Conservation (phyloP, 2,329 filamentous ascomycete genomes). For the Colletotrichum noveboracense region DNA sequence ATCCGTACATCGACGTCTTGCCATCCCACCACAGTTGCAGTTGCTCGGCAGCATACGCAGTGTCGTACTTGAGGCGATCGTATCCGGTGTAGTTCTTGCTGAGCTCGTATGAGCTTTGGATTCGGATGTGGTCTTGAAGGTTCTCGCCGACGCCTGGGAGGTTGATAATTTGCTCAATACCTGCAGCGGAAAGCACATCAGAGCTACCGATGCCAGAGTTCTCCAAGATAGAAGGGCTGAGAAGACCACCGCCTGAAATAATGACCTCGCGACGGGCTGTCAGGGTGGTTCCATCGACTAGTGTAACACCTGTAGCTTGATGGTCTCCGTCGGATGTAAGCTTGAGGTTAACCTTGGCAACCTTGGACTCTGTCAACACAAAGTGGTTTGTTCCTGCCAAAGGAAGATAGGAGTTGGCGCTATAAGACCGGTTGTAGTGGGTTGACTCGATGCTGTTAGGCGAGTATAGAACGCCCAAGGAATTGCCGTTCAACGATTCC, state of each 20-base stretch:
- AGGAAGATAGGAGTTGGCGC: constrained; percentile 45
- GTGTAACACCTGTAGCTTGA: constrained; percentile 26
- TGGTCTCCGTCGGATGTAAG: constrained; percentile 15
- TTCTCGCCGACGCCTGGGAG: constrained; percentile 59
- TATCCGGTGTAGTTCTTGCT: constrained; percentile 32
- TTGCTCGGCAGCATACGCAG: constrained; percentile 39
- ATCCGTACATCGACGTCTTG: constrained; percentile 39
- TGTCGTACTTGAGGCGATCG: constrained; percentile 33
- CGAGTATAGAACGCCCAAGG: constrained; percentile 53
- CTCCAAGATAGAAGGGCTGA: constrained; percentile 62
- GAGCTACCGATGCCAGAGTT: constrained; percentile 60
- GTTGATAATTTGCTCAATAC: constrained; percentile 53
- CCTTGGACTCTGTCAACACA: constrained; percentile 38
- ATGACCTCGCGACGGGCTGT: constrained; percentile 35
- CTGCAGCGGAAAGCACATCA: constrained; percentile 48
- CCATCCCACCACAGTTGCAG: constrained; percentile 37
- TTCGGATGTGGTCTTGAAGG: constrained; percentile 37
- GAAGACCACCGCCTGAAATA: constrained; percentile 49
- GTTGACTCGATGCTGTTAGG: constrained; percentile 52
- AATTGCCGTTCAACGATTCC: constrained; percentile 52
- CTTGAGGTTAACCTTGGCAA: constrained; percentile 41
- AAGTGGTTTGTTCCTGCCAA: constrained; percentile 46
- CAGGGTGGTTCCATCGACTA: constrained; percentile 27
- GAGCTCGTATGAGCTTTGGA: constrained; percentile 37
- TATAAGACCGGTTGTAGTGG: constrained; percentile 55